phyloP scores from a whole-genome alignment of 805 yeast genomes.

The Metschnikowia corniflorae region DNA sequence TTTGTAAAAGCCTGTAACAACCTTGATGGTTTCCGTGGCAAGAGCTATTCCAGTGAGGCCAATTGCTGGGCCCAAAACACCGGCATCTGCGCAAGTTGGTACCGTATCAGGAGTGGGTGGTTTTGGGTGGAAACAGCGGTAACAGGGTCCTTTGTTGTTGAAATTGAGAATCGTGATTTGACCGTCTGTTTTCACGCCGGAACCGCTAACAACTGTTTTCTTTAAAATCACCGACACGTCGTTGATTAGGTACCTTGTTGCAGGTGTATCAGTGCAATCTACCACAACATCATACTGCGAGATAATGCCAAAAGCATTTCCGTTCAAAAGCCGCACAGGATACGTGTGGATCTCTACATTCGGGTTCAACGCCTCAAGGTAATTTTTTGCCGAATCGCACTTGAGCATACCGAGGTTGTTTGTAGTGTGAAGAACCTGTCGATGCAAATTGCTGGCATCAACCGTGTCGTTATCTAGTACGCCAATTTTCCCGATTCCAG shows the following conservation, averaged over 20 bases:
- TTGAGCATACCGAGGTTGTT: constrained; percentile 65
- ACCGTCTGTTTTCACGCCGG: constrained; percentile 90
- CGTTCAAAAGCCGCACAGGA: constrained; percentile 46
- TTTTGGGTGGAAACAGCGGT: constrained; percentile 85
- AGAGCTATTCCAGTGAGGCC: constrained; percentile 86
- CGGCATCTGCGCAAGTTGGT: constrained; percentile 87
- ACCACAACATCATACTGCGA: constrained; percentile 68
- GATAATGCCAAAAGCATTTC: constrained; percentile 63
- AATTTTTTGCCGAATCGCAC: constrained; percentile 70
- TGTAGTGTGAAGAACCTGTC: constrained; percentile 81
- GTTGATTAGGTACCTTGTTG: constrained; percentile 78
- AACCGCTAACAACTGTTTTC: constrained; percentile 81
- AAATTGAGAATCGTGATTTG: constrained; percentile 78
- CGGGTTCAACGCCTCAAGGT: constrained; percentile 61
- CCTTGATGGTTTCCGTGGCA: constrained; percentile 83
- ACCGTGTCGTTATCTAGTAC: constrained; percentile 85
- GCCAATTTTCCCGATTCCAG: constrained; percentile 84
- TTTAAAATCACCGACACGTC: constrained; percentile 73
- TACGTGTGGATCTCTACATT: constrained; percentile 53
- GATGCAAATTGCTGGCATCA: constrained; percentile 79
- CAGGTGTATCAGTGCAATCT: constrained; percentile 95
- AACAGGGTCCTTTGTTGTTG: constrained; percentile 75
- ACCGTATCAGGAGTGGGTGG: constrained; percentile 87
- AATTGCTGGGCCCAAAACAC: constrained; percentile 94
- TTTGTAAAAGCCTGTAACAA: constrained; percentile 54